Base-by-base conservation (phyloP, 129 eudicot genomes). In the Logfia minima region DNA sequence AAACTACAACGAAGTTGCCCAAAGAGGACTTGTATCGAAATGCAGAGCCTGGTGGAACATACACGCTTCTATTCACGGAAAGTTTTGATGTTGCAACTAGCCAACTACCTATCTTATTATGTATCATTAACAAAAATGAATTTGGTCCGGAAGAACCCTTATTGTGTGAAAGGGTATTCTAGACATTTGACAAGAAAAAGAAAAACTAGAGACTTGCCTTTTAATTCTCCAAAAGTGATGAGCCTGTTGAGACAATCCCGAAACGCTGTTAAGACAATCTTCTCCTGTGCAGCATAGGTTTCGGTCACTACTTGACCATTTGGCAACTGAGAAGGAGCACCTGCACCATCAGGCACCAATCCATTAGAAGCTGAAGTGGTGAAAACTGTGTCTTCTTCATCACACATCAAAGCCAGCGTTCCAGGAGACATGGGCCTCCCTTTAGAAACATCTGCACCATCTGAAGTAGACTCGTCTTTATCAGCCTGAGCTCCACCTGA, bases 341-440 rank as follows among this genome's bases (percentile, higher is more conserved):
- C 81, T 13, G 81, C 34, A 16, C 65, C 35, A 59, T 55, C 55
- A 14, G 51, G 64, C 67, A 78, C 32, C 48, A 63, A 35, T 72
- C 76, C 66, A 71, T 72, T 75, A 63, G 81, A 80, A 43, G 70
- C 78, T 58, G 74, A 81, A 64, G 70, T 78, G 59, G 29, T 75
- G 41, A 83, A 83, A 37, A 74, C 71, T 6, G 86, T 23, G 35
- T 92, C 96, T 48, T 70, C 85, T 84, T 92, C 96, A 72, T 90
- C 93, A 78, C 96, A 92, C 96, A 88, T 83, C 69, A 90, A 81
- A 61, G 91, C 86, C 72, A 88, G 86, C 34, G 98, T 92, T 77
- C 87, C 93, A 8, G 93, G 93, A 79, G 98, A 92, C 84, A 88
- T 62, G 61, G 88, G 87, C 79, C 92, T 80, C 29, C 68, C 84